phyloP scores from a whole-genome alignment of 371 early-diverging fungal species.

The Blyttiomyces sp. region DNA sequence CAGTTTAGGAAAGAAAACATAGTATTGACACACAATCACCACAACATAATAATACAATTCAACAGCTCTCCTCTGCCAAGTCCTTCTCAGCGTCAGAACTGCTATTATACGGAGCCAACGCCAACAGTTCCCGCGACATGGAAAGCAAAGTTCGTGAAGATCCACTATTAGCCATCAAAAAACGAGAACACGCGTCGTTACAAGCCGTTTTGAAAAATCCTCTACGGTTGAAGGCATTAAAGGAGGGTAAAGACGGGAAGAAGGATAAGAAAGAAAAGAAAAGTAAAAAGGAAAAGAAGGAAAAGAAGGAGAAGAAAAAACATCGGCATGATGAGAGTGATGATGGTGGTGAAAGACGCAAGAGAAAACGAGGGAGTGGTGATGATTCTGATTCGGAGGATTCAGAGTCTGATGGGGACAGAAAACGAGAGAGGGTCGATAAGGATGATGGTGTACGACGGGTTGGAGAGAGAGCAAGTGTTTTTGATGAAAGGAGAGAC shows the following conservation, averaged over 20 bases:
- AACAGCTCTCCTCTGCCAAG: slow-evolving; percentile 21
- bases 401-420: slow-evolving; percentile 1
- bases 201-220: slow-evolving; percentile 78
- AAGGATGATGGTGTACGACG: background rate
- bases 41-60: too few species aligned
- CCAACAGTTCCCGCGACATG: slow-evolving; percentile 77
- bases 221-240: slow-evolving; percentile 59
- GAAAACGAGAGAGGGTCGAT: background rate
- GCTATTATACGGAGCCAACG: slow-evolving; percentile 54
- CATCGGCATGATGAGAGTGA: background rate
- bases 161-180: slow-evolving; percentile 83
- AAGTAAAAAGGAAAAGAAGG: slow-evolving; percentile 35
- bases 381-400: background rate
- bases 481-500: background rate
- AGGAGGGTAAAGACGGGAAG: slow-evolving; percentile 24
- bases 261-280: slow-evolving; percentile 28
- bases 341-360: background rate
- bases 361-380: background rate
- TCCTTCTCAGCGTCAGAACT: slow-evolving; percentile 30
- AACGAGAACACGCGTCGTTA: slow-evolving; percentile 77
- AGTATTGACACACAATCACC: too few species aligned
- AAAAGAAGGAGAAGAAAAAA: slow-evolving; percentile 34
- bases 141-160: slow-evolving; percentile 88
- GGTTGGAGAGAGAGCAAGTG: background rate
- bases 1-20: too few species aligned